Percentiles rank a stretch among this genome's conserved stretches.
phyloP scores from a whole-genome alignment of 163 green algal species.

The Chlorella variabilis region DNA sequence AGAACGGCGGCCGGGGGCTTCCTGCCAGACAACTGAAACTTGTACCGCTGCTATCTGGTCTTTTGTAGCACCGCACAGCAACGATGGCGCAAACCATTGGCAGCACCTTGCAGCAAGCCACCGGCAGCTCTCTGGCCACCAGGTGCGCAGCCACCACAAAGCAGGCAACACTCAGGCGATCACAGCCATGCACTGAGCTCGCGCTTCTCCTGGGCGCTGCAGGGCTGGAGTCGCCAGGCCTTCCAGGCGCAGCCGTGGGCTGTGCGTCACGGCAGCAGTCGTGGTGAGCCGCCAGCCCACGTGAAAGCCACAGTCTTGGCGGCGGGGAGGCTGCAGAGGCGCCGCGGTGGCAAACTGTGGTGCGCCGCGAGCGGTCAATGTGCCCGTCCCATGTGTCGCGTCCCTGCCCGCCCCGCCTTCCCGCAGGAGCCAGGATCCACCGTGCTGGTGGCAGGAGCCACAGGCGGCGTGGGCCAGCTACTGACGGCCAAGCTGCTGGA shows the following conservation, averaged over 20 bases:
- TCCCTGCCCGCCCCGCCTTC: not conserved
- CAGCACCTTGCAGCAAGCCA: not conserved
- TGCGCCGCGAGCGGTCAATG: not conserved
- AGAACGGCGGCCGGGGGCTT: no score
- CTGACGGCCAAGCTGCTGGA: constrained; percentile 88
- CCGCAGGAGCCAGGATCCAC: constrained; percentile 55
- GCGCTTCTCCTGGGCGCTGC: not conserved
- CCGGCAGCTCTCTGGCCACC: not conserved
- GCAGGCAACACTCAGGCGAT: no score
- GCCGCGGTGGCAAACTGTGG: not conserved
- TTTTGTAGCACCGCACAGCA: no score
- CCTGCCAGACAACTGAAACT: no score
- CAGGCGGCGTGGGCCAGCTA: constrained; percentile 93
- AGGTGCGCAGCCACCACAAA: not conserved
- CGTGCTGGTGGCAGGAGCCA: constrained; percentile 88
- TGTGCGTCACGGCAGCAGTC: constrained; percentile 3
- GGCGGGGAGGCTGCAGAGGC: no score
- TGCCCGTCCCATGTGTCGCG: not conserved
- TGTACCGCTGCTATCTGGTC: no score
- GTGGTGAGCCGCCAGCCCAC: constrained; percentile 12
- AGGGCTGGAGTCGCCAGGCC: not conserved
- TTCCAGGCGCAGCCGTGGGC: not conserved
- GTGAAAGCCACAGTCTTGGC: no score
- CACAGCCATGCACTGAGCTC: not conserved
- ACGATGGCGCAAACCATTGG: no score